Evolutionary conservation across 106 monocot genomes (phyloP), one percentile per base, ranked within the genome.

Genomic region (Allium sativum): DNA sequence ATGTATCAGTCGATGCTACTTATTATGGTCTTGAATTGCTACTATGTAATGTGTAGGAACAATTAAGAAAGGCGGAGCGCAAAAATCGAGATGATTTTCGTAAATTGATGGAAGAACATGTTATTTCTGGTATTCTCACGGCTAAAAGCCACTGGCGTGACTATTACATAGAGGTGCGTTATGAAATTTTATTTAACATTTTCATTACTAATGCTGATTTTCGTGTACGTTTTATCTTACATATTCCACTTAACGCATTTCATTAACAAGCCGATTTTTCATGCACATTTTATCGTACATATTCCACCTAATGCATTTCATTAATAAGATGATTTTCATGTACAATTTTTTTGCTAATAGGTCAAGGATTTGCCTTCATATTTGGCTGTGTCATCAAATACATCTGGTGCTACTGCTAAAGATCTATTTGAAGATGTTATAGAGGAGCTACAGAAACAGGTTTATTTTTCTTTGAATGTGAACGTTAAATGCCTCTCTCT

Each of bases 91-190:
- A 93, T 69, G 85, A 77, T 52, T 85, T 88, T 45, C 81, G 93
- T 14, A 88, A 76, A 52, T 70, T 93, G 72, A 73, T 93, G 85
- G 93, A 88, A 66, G 80, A 69, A 55, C 84, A 93, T 65, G 67
- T 85, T 64, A 52, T 82, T 60, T 43, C 75, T 45, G 88, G 88
- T 20, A 61, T 75, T 58, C 77, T 93, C 45, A 88, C 82, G 22
- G 85, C 93, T 62, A 93, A 78, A 80, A 93, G 85, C 62, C 81
- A 76, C 65, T 93, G 93, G 93, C 77, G 84, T 61, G 88, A 93
- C 53, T 93, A 93, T 47, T 93, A 77, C 60, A 75, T 76, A 59
- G 82, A 88, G 88, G 93, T 93, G 57, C 18, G 1, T 46, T 62
- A 11, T 31, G 31, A 5, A 2, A 31, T 31, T 31, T 31, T 31